Base-by-base conservation (phyloP, 2,329 filamentous ascomycete species). In the Bisporella sp. region DNA sequence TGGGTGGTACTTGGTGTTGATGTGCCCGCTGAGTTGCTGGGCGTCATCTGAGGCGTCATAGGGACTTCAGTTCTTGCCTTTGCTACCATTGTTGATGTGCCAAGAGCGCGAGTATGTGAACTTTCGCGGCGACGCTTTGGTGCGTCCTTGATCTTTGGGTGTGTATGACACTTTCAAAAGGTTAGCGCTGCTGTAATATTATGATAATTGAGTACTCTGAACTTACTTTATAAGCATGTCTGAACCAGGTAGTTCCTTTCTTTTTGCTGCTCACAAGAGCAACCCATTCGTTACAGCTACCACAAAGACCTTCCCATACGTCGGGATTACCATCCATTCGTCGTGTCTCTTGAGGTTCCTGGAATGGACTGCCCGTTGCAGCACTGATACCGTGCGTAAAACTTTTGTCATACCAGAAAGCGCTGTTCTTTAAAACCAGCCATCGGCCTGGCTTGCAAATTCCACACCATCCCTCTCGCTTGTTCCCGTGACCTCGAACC, bases 391-490 rank as follows among this genome's bases (percentile, higher is more conserved):
- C 89, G 63, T 95, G 89, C 2, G 86, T 89, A 66, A 93, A 95
- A 51, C 85, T 88, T 73, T 93, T 92, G 72, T 95, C 89, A 68
- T 95, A 95, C 89, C 89, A 95, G 67, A 89, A 95, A 5, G 89
- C 89, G 49, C 86, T 91, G 70, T 95, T 93, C 73, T 93, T 95
- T 52, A 95, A 73, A 12, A 91, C 87, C 48, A 92, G 78, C 89
- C 89, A 95, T 46, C 87, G 77, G 3, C 87, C 87, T 2, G 87
- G 85, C 66, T 90, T 91, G 73, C 89, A 95, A 59, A 92, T 87
- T 28, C 88, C 87, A 62, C 89, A 95, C 88, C 89, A 95, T 4
- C 89, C 89, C 67, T 92, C 88, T 41, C 89, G 84, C 73, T 91
- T 90, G 69, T 90, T 90, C 30, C 89, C 88, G 55, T 92, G 86